phyloP scores from a whole-genome alignment of 345 rosid species.

The Populus ilicifolia region DNA sequence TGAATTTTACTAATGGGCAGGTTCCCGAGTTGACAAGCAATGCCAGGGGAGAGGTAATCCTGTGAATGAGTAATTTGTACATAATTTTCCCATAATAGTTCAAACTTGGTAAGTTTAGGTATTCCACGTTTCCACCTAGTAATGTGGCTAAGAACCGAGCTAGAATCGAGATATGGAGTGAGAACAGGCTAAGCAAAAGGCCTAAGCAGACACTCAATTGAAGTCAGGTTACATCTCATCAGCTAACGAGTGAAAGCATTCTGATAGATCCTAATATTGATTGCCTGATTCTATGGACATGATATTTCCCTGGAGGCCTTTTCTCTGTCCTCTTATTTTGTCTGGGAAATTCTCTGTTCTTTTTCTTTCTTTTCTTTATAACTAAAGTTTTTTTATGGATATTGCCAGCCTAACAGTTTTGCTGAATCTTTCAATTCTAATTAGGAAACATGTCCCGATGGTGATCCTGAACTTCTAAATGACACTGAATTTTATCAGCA shows the following conservation, averaged over 20 bases:
- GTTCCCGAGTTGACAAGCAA: conserved; percentile 24
- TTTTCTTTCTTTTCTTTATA: too few relatives aligned
- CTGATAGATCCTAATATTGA: too few relatives aligned
- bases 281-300: too few relatives aligned
- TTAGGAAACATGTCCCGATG: conserved; percentile 55
- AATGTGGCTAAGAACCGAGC: background rate
- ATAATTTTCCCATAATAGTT: background rate
- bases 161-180: background rate
- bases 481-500: conserved; percentile 91
- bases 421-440: conserved; percentile 1
- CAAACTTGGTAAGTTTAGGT: background rate
- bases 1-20: conserved; percentile 20
- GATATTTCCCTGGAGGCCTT: too few relatives aligned
- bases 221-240: too few relatives aligned
- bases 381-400: too few relatives aligned
- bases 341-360: too few relatives aligned
- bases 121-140: background rate
- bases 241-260: too few relatives aligned
- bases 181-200: background rate
- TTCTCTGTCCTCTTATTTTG: too few relatives aligned
- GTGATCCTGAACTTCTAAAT: conserved; percentile 84
- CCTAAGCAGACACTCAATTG: too few relatives aligned
- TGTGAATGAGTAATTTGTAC: too few relatives aligned
- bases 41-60: conserved; percentile 48
- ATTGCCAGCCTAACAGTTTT: background rate